Evolutionary conservation across 768 basidiomycete genomes (phyloP).

Genomic region (Daedaleopsis nitida): DNA sequence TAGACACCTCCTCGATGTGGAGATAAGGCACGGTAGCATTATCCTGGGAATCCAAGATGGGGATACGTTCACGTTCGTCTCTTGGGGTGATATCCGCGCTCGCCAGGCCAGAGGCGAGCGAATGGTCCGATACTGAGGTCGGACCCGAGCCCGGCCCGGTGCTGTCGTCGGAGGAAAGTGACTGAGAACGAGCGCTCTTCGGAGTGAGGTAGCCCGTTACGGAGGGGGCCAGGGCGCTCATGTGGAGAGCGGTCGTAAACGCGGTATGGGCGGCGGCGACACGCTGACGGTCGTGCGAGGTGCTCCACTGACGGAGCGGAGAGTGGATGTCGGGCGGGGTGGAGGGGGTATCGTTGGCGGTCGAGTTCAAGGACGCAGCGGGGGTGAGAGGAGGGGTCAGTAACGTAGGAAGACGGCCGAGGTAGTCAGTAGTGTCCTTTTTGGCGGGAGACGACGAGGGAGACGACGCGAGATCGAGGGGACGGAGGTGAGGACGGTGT

Average conservation of each 20-base stretch:
- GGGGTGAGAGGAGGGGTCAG: constrained; percentile 75
- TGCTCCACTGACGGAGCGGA: constrained; percentile 18
- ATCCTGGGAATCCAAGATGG: background rate
- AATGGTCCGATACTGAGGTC: background rate
- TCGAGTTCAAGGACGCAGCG: constrained; percentile 53
- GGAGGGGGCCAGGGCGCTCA: constrained; percentile 3
- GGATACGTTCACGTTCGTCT: constrained; percentile 10
- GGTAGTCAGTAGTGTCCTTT: constrained; percentile 12
- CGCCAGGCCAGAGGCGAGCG: constrained; percentile 7
- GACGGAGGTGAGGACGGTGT: constrained; percentile 33
- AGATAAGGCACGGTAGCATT: background rate
- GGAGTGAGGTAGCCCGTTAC: constrained; percentile 22
- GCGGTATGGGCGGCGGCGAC: constrained; percentile 1
- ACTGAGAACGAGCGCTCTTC: constrained; percentile 21
- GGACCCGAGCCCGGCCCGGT: background rate
- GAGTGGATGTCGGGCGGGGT: constrained; percentile 24
- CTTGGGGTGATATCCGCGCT: constrained; percentile 21
- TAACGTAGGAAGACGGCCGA: constrained; percentile 36
- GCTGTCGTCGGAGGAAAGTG: constrained; percentile 19
- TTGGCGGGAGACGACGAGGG: constrained; percentile 25
- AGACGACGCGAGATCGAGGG: constrained; percentile 35
- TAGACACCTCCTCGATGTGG: constrained; percentile 8
- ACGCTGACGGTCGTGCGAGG: constrained; percentile 10
- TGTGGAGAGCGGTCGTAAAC: constrained; percentile 11
- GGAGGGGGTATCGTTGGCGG: constrained; percentile 32